Evolutionary conservation across 106 monocot species (phyloP).

Genomic region (Alisma plantagoaquatica): DNA sequence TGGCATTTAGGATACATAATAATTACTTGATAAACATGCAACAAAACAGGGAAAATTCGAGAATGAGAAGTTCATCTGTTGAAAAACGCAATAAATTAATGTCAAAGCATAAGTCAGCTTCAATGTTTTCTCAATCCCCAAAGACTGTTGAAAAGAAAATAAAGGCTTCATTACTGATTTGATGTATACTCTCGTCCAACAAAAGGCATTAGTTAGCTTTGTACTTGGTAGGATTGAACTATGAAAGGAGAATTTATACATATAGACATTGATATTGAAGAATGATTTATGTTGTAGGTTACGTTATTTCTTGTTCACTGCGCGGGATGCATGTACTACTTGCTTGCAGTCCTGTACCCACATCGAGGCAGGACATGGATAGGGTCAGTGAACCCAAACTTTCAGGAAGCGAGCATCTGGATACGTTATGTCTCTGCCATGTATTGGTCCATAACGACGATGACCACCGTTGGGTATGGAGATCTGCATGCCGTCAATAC

Average conservation of each 20-base stretch:
- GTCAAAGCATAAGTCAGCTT: no score
- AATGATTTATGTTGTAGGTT: constrained; percentile 33
- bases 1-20: no score
- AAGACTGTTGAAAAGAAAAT: not conserved
- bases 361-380: constrained; percentile 88
- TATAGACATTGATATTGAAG: no score
- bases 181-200: no score
- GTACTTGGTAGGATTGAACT: no score
- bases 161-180: no score
- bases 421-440: constrained; percentile 72
- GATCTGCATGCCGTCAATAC: constrained; percentile 93
- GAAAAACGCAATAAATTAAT: no score
- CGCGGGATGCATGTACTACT: constrained; percentile 75
- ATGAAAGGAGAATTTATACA: no score
- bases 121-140: not conserved
- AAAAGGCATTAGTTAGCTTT: no score
- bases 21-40: no score
- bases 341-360: constrained; percentile 74
- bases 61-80: no score
- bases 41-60: no score
- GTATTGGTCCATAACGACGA: constrained; percentile 91
- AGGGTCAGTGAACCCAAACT: constrained; percentile 68
- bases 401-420: constrained; percentile 57
- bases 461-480: constrained; percentile 96
- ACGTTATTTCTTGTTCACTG: constrained; percentile 82